phyloP scores from a whole-genome alignment of 192 early-diverging fungal species.

The Glomus cerebriforme region DNA sequence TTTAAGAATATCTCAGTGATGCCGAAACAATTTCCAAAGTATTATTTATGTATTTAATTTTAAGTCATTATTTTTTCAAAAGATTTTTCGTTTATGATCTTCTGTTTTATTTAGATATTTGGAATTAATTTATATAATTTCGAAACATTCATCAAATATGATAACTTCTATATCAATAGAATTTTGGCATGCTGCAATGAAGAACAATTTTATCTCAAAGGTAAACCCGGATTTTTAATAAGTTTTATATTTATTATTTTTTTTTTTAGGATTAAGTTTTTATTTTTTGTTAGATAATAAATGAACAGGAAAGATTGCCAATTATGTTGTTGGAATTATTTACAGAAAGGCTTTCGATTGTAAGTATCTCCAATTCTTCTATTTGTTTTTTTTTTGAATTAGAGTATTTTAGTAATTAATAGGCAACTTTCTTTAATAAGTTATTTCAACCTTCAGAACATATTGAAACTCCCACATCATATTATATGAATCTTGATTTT shows the following conservation, averaged over 20 bases:
- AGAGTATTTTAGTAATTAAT: neutral
- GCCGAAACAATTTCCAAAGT: neutral
- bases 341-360: neutral
- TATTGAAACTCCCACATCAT: neutral
- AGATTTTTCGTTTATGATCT: neutral
- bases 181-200: conserved; percentile 8
- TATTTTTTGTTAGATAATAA: neutral
- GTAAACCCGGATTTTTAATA: neutral
- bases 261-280: neutral
- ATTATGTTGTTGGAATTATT: conserved; percentile 22
- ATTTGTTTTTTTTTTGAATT: neutral
- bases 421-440: neutral
- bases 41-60: neutral
- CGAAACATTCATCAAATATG: conserved; percentile 16
- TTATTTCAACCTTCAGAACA: neutral
- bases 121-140: conserved; percentile 17
- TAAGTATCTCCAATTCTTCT: neutral
- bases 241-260: neutral
- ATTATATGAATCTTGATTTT: conserved; percentile 14
- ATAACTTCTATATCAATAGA: neutral
- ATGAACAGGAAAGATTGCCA: neutral
- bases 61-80: neutral
- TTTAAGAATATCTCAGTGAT: neutral
- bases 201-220: neutral
- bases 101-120: conserved; percentile 20